Evolutionary conservation across 164 flowering plant genomes (phyloP).

Genomic region (Tetracentron sinense): DNA sequence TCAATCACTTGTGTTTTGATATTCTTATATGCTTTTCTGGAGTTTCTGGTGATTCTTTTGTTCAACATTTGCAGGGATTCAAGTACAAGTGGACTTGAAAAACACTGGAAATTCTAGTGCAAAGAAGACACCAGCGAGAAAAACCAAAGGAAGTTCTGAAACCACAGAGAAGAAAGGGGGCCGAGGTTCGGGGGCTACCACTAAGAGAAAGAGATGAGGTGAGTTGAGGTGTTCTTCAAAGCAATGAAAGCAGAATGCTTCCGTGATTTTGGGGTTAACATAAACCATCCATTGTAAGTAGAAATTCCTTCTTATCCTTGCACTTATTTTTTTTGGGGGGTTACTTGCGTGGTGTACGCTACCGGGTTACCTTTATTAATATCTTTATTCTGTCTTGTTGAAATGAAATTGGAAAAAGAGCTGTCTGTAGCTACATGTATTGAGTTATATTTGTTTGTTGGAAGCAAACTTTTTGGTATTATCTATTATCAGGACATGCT

Average conservation of each 20-base stretch:
- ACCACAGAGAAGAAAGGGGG: slow-evolving; percentile 37
- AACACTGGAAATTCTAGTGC: slow-evolving; percentile 40
- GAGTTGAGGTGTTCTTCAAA: neutral
- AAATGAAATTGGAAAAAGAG: no score
- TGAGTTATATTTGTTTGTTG: no score
- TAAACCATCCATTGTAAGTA: neutral
- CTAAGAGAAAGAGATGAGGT: slow-evolving; percentile 71
- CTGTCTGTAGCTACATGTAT: no score
- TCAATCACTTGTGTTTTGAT: neutral
- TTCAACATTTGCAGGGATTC: slow-evolving; percentile 38
- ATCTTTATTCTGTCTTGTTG: no score
- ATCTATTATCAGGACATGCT: no score
- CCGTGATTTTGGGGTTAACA: neutral
- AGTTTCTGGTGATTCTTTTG: neutral
- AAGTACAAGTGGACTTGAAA: slow-evolving; percentile 74
- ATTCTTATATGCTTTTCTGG: neutral
- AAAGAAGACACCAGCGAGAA: slow-evolving; percentile 49
- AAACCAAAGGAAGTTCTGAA: slow-evolving; percentile 45
- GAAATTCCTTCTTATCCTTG: no score
- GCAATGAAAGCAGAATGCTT: neutral
- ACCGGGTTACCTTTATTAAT: no score
- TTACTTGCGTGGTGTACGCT: no score
- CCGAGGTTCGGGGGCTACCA: slow-evolving; percentile 46
- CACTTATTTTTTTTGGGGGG: no score
- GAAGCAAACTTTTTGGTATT: no score